Percentiles rank a stretch among this genome's conserved stretches.
Conservation (phyloP, 805 yeast genomes). For the Candida endomychidarum region DNA sequence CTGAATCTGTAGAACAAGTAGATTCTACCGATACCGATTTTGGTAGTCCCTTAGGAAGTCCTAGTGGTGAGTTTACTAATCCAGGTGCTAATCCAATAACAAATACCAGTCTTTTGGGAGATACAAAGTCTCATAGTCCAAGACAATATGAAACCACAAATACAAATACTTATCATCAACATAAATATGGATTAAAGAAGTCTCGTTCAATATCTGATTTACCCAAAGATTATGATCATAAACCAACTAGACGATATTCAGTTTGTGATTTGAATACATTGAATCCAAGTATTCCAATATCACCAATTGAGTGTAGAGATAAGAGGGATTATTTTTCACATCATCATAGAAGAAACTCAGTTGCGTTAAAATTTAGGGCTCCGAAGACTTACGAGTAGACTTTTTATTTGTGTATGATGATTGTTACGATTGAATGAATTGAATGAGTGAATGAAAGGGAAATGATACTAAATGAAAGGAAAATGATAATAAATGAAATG, state of each 20-base stretch:
- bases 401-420: no score
- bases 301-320: constrained; percentile 4
- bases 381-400: constrained; percentile 33
- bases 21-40: constrained; percentile 4
- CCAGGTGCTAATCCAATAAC: no score
- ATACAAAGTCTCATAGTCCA: no score
- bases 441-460: neutral
- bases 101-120: no score
- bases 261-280: constrained; percentile 15
- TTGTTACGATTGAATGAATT: neutral
- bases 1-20: neutral
- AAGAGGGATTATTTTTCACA: constrained; percentile 7
- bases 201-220: constrained; percentile 8
- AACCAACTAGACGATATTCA: constrained; percentile 12
- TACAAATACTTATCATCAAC: neutral
- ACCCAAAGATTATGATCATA: constrained; percentile 2
- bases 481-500: no score
- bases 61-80: no score
- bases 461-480: neutral
- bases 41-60: neutral
- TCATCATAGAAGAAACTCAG: constrained; percentile 46
- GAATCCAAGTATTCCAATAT: constrained; percentile 7
- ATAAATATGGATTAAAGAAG: constrained; percentile 4
- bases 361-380: constrained; percentile 46
- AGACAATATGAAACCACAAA: no score